Evolutionary conservation across 352 stramenopile genomes (phyloP).

Genomic region (Pythium apleroticum): DNA sequence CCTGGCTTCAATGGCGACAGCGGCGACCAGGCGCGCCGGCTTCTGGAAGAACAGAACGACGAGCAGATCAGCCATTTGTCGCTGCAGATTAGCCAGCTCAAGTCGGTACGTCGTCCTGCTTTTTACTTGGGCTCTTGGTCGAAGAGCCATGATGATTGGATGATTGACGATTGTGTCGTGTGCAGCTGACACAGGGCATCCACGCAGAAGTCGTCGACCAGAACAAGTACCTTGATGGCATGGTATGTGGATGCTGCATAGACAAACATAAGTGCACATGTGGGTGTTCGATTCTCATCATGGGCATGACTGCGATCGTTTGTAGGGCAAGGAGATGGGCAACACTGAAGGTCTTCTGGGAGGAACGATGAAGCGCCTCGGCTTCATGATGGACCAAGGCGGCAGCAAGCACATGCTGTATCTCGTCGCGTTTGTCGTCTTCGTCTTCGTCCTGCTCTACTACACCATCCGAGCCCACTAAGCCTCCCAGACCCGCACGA

Average conservation of each 20-base stretch:
- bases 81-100: conserved; percentile 84
- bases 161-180: background rate
- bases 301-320: too few species aligned
- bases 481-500: background rate
- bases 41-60: conserved; percentile 87
- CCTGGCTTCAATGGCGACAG: conserved; percentile 44
- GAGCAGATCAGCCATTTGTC: conserved; percentile 88
- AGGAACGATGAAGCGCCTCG: conserved; percentile 84
- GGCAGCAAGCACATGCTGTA: conserved; percentile 90
- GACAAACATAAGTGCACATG: background rate
- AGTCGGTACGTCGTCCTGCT: conserved; percentile 47
- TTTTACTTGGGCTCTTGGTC: background rate
- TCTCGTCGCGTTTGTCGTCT: conserved; percentile 78
- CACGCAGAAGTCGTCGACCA: conserved; percentile 79
- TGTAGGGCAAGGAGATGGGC: conserved; percentile 82
- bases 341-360: conserved; percentile 81
- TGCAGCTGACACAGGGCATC: conserved; percentile 76
- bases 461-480: conserved; percentile 76
- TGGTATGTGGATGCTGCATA: conserved; percentile 42
- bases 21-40: conserved; percentile 70
- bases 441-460: conserved; percentile 87
- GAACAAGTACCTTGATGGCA: conserved; percentile 79
- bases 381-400: conserved; percentile 86
- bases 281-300: too few species aligned
- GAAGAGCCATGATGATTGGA: background rate